Evolutionary conservation across 495 filamentous ascomycete genomes (phyloP), one percentile per base, ranked within the genome.

Genomic region (Parathielavia appendiculata): DNA sequence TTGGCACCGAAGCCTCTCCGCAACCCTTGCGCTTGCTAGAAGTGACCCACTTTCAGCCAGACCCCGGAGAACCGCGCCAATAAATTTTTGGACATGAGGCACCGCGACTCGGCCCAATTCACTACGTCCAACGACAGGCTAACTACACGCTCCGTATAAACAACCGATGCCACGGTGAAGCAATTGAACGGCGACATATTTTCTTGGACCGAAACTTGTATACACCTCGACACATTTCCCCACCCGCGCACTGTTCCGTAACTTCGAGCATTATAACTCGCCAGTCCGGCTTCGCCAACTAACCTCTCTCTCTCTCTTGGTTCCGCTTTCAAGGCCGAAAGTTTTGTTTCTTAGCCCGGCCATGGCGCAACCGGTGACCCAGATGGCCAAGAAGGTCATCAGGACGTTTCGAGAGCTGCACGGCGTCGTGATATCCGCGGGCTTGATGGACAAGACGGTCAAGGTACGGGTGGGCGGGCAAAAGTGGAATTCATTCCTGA

Each of bases 401-500:
- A 61, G 57, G 35, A 59, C 66, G 17, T 67, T 68, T 40, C 68
- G 73, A 19, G 72, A 78, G 62, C 65, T 79, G 44, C 70, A 76
- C 56, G 77, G 76, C 65, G 81, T 88, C 19, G 86, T 90, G 39
- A 78, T 88, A 39, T 85, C 84, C 35, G 79, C 86, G 0, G 86
- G 86, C 17, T 75, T 82, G 49, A 89, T 89, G 85, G 69, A 78
- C 59, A 85, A 83, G 71, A 87, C 86, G 6, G 84, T 88, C 60
- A 88, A 84, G 69, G 87, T 88, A 52, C 79, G 79, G 35, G 73
- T 86, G 10, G 81, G 82, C 19, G 75, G 73, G 11, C 76, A 80
- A 60, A 74, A 76, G 63, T 88, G 84, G 84, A 84, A 87, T 69
- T 73, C 70, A 22, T 70, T 75, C 48, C 72, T 86, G 39, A 69